These are phyloP conservation scores for Jaapia argillacea DNA, from an alignment of 768 basidiomycete genomes.

Conservation along the genomic window DNA sequence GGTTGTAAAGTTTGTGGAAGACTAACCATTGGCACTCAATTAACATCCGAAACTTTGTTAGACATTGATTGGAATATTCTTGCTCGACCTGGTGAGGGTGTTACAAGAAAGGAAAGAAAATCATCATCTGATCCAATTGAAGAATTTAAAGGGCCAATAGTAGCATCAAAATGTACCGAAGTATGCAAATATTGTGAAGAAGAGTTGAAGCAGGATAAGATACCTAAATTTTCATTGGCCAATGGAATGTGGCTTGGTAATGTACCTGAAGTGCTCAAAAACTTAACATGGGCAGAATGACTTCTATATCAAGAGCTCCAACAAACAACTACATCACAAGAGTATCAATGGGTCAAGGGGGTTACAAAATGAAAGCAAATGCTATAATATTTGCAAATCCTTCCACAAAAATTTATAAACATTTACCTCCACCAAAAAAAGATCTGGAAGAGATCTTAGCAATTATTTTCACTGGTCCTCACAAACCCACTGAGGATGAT, in stretches of 20 bases:
- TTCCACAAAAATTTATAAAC: constrained; percentile 5
- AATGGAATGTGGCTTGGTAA: constrained; percentile 14
- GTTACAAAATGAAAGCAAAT: constrained; percentile 11
- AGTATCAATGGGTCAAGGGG: too few species aligned
- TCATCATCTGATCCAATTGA: not conserved
- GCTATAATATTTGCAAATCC: constrained; percentile 9
- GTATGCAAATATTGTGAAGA: not conserved
- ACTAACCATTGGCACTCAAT: not conserved
- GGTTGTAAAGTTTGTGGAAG: not conserved
- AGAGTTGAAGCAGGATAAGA: not conserved
- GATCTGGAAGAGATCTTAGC: constrained; percentile 15
- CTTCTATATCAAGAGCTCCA: not conserved
- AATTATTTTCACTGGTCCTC: constrained; percentile 20
- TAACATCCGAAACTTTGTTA: not conserved
- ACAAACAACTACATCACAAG: constrained; percentile 3
- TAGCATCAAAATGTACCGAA: not conserved
- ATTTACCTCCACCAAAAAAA: constrained; percentile 6
- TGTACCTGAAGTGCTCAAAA: constrained; percentile 6
- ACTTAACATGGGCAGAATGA: constrained; percentile 8
- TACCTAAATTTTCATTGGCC: constrained; percentile 5
- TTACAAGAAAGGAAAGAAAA: not conserved
- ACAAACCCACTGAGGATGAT: constrained; percentile 17
- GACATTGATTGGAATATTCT: not conserved
- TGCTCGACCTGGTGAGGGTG: not conserved
- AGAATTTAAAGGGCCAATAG: not conserved